phyloP scores from a whole-genome alignment of 2,329 filamentous ascomycete species.

The Phoma sp. region DNA sequence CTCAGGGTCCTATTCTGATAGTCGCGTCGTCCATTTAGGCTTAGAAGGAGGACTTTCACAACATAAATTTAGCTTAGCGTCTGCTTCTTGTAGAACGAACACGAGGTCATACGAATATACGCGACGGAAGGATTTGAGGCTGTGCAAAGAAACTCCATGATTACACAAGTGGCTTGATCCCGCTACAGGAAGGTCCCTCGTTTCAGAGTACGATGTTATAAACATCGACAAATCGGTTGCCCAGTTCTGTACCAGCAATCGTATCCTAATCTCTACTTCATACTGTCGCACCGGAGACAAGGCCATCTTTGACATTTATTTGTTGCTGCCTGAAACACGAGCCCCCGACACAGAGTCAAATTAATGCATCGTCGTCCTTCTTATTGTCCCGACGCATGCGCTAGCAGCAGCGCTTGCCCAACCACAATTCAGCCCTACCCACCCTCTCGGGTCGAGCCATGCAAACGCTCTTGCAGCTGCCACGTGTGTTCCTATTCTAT shows the following conservation, averaged over 20 bases:
- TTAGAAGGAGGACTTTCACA: not conserved
- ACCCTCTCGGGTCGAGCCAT: constrained; percentile 29
- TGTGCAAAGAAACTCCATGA: constrained; percentile 2
- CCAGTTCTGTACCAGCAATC: not conserved
- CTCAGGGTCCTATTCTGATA: not conserved
- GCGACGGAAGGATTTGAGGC: constrained; percentile 11
- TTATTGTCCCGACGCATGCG: constrained; percentile 4
- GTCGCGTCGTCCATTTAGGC: not conserved
- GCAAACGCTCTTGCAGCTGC: constrained; percentile 39
- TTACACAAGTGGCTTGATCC: constrained; percentile 12
- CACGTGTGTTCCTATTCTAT: constrained; percentile 36
- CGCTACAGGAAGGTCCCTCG: not conserved
- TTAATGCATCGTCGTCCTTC: constrained; percentile 11
- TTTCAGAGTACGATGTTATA: constrained; percentile 14
- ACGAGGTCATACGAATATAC: no score
- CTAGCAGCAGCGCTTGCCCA: constrained; percentile 22
- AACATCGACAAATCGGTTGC: not conserved
- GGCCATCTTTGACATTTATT: not conserved
- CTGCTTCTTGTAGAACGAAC: not conserved
- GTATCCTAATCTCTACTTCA: not conserved
- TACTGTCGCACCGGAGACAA: not conserved
- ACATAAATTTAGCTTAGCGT: not conserved
- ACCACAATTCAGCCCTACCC: constrained; percentile 44
- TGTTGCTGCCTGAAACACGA: constrained; percentile 10
- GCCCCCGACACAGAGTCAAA: not conserved